Conservation (phyloP, 768 basidiomycete species). For the Artomyces pyxidatus region DNA sequence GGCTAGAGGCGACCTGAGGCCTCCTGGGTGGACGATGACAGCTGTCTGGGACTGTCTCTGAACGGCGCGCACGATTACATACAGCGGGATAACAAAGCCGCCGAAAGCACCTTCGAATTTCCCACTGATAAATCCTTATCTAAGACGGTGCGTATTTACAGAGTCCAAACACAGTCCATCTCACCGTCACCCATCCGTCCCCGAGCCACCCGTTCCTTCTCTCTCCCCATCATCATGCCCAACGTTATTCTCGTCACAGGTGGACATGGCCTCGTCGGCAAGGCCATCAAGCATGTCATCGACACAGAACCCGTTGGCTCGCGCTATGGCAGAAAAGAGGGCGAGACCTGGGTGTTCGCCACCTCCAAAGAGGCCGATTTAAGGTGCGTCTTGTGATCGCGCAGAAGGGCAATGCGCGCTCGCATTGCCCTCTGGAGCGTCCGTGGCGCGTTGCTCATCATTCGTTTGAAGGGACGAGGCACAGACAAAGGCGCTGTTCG, state of each 20-base stretch:
- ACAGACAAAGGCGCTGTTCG: conserved; percentile 67
- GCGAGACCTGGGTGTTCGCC: conserved; percentile 85
- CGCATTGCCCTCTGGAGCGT: conserved; percentile 30
- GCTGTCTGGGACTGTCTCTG: no score
- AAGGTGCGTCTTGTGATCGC: conserved; percentile 40
- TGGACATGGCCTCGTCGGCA: conserved; percentile 79
- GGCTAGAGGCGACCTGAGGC: no score
- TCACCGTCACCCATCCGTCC: background rate
- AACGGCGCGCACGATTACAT: no score
- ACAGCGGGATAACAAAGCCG: no score
- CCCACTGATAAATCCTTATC: no score
- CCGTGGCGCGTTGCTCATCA: background rate
- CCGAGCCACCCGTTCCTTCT: background rate
- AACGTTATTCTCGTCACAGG: conserved; percentile 72
- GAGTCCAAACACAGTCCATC: no score
- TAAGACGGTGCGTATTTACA: no score
- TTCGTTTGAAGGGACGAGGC: conserved; percentile 47
- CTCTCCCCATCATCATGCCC: background rate
- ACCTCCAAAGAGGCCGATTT: conserved; percentile 78
- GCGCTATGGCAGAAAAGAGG: conserved; percentile 64
- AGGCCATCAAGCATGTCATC: conserved; percentile 71
- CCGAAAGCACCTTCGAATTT: no score
- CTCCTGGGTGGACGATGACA: no score
- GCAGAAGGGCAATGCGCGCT: conserved; percentile 86
- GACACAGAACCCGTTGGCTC: conserved; percentile 80